Conservation (phyloP, 805 yeast genomes). For the Candida ponderosae region DNA sequence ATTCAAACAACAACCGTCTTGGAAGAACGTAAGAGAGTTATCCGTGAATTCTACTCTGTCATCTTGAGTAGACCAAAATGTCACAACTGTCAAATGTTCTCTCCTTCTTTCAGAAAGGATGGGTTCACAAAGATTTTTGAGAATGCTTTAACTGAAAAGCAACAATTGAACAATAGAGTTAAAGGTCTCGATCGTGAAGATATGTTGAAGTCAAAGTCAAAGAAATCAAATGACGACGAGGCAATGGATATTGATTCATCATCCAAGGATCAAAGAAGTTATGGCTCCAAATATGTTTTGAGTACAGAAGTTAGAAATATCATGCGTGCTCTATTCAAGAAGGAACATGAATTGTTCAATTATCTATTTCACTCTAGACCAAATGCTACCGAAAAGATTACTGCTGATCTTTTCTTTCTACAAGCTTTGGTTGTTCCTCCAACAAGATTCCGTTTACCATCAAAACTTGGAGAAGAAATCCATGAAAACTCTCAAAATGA, state of each 20-base stretch:
- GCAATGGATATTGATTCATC: conserved; percentile 22
- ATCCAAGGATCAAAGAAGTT: conserved; percentile 29
- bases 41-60: conserved; percentile 70
- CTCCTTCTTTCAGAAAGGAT: conserved; percentile 92
- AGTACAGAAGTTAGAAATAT: conserved; percentile 83
- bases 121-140: conserved; percentile 92
- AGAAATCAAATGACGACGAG: conserved; percentile 22
- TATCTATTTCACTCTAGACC: conserved; percentile 83
- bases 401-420: conserved; percentile 83
- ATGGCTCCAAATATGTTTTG: conserved; percentile 78
- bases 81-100: conserved; percentile 93
- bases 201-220: conserved; percentile 37
- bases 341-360: conserved; percentile 61
- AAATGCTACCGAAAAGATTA: conserved; percentile 32
- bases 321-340: conserved; percentile 63
- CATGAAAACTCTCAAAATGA: conserved; percentile 95
- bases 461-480: conserved; percentile 91
- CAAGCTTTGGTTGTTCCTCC: conserved; percentile 91
- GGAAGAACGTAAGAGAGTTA: conserved; percentile 73
- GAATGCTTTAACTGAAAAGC: conserved; percentile 76
- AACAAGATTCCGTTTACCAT: conserved; percentile 94
- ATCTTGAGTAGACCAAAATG: conserved; percentile 77
- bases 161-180: conserved; percentile 69
- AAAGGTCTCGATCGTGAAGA: conserved; percentile 73
- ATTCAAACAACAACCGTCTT: conserved; percentile 75